Conservation (phyloP, 2,329 filamentous ascomycete genomes). For the Trichoderma oligosporum region DNA sequence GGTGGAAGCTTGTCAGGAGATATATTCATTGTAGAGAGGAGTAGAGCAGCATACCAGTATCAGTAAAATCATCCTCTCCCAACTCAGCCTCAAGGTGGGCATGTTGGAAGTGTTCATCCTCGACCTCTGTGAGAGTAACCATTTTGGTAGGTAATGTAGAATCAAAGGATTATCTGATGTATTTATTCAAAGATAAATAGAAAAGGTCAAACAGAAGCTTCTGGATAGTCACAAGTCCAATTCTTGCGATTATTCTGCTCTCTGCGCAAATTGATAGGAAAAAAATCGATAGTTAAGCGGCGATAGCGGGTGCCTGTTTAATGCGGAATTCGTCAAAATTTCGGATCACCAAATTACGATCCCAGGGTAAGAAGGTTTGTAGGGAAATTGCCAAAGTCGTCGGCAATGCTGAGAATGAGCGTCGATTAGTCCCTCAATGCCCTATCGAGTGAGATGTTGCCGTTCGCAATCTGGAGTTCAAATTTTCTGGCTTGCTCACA, state of each 20-base stretch:
- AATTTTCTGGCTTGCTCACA: conserved; percentile 21
- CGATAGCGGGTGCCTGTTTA: conserved; percentile 2
- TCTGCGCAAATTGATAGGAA: not conserved
- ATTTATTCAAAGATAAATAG: not conserved
- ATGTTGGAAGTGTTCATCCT: conserved; percentile 88
- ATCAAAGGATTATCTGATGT: not conserved
- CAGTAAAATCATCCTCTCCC: conserved; percentile 89
- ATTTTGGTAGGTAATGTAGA: conserved; percentile 51
- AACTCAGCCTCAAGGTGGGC: conserved; percentile 65
- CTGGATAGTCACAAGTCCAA: too few relatives aligned
- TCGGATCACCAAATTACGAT: too few relatives aligned
- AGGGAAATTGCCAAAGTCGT: not conserved
- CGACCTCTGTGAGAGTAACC: conserved; percentile 95
- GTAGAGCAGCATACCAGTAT: conserved; percentile 65
- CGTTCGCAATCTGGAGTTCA: conserved; percentile 14
- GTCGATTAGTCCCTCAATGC: conserved; percentile 10
- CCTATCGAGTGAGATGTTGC: conserved; percentile 5
- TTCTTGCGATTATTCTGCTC: too few relatives aligned
- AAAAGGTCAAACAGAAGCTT: too few relatives aligned
- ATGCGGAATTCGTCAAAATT: too few relatives aligned
- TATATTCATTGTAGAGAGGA: not conserved
- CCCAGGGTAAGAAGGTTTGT: not conserved
- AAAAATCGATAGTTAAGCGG: not conserved
- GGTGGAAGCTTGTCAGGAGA: not conserved
- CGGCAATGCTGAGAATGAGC: not conserved